Base-by-base conservation (phyloP, 1,284 basidiomycete species). In the Ustilago tritici region DNA sequence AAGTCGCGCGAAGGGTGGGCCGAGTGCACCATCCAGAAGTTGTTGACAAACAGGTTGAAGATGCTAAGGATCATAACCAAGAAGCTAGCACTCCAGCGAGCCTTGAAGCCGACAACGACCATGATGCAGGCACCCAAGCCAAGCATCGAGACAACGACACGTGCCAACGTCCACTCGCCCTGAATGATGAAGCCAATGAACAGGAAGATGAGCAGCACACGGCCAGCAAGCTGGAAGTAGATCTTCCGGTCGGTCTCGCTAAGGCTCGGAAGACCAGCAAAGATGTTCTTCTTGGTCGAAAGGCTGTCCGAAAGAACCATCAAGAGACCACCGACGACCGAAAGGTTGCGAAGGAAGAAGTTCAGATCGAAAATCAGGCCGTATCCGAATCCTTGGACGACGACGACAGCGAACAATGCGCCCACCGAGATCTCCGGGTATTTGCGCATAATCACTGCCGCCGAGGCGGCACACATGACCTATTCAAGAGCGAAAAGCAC, bases 71-170 rank as follows among this genome's bases (percentile, higher is more conserved):
- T 90, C 79, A 97, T 87, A 70, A 98, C 95, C 69, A 99, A 90
- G 92, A 99, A 98, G n/a, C 92, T 91, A 3, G 96, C 96, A 15
- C 93, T 95, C 94, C 95, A 98, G 87, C 98, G 96, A 82, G 97
- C 96, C 89, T 99, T 99, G 91, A 98, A 99, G 56, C 97, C 97
- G 74, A 99, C 90, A 11, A 95, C 97, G 61, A 99, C 95, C 94
- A 98, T 98, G 84, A 91, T 87, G 86, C 96, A 98, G 1, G 96
- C 95, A n/a, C 82, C 86, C 41, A 88, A 64, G 9, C 87, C 87
- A 31, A 87, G 77, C 43, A 97, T 88, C 38, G 94, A 95, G 62
- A 97, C 92, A 69, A 96, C 88, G 10, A 95, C 90, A 72, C 95
- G 93, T 28, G 90, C 90, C 77, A 97, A 88, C 76, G 90, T 92